phyloP scores from a whole-genome alignment of 1,284 basidiomycete species.

The Papiliotrema flavescens region DNA sequence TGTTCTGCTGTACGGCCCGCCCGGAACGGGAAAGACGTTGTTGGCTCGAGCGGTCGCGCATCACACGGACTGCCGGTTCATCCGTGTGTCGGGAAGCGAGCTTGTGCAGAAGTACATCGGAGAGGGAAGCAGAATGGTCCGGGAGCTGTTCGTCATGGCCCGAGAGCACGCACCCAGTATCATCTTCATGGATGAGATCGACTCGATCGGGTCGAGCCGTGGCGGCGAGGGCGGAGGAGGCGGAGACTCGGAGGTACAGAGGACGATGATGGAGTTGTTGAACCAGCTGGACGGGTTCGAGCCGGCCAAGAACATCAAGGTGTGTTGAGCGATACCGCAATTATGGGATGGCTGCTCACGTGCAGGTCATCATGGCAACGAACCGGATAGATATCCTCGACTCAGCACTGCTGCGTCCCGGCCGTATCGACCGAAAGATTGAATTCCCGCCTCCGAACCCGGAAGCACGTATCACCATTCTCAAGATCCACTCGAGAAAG shows the following conservation, averaged over 20 bases:
- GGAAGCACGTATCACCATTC: slow-evolving; percentile 92
- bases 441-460: slow-evolving; percentile 99
- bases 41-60: slow-evolving; percentile 92
- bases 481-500: slow-evolving; percentile 96
- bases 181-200: slow-evolving; percentile 99
- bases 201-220: slow-evolving; percentile 91
- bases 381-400: slow-evolving; percentile 99
- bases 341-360: neutral
- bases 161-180: slow-evolving; percentile 98
- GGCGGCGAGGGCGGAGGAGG: slow-evolving; percentile 84
- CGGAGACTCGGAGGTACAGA: slow-evolving; percentile 93
- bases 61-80: slow-evolving; percentile 98
- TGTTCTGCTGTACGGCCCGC: slow-evolving; percentile 91
- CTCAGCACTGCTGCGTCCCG: slow-evolving; percentile 87
- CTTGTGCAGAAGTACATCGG: slow-evolving; percentile 99
- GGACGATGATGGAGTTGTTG: slow-evolving; percentile 95
- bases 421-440: slow-evolving; percentile 97
- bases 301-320: slow-evolving; percentile 96
- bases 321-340: slow-evolving; percentile 24
- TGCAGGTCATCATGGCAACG: slow-evolving; percentile 89
- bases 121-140: slow-evolving; percentile 92
- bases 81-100: slow-evolving; percentile 91
- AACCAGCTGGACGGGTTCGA: slow-evolving; percentile 99
- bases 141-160: slow-evolving; percentile 98
- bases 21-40: slow-evolving; percentile 94